Base-by-base conservation (phyloP, 139 green algal species). In the Chlamydomonas incerta region DNA sequence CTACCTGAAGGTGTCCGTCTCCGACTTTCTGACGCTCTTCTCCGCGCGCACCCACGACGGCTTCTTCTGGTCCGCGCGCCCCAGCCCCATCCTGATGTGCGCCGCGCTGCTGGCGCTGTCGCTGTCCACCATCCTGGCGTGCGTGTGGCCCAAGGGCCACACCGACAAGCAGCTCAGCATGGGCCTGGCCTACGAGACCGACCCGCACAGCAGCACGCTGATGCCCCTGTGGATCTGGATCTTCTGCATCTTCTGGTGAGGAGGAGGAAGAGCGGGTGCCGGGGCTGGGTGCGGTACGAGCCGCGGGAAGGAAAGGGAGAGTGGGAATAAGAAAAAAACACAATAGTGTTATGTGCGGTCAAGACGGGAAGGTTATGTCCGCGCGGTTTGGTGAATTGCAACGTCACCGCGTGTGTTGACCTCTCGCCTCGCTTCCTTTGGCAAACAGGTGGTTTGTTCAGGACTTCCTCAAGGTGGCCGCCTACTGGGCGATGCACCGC, bases 1-100 rank as follows among this genome's bases (percentile, higher is more conserved):
- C 37, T 98, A 97, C 87, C 91, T 98, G 33, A 98, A 98, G 92
- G 88, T 95, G 18, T 97, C 94, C 18, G 88, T 98, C 9, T 96
- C 91, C 26, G 95, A 98, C 87, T 98, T 97, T 88, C 85, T 98
- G 37, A 97, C 95, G 29, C 90, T 98, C 57, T 98, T 98, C 90
- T 92, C 88, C 72, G 93, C 95, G 0, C 92, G 95, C 72, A 97
- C 95, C 2, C 92, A 91, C 86, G 86, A 95, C 35, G 92, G 91
- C 70, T 92, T 92, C 87, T 96, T 97, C 92, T 97, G 92, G 92
- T 87, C 71, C 3, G 57, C 71, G 1, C 47, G 33, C 9, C 93
- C 94, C 29, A 83, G 75, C 72, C 68, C 72, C 46, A 81, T 90
- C 52, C 79, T 91, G 50, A 29, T 88, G 35, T 52, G 31, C 29